Evolutionary conservation across 2,329 filamentous ascomycete genomes (phyloP).

Genomic region (Cladobotryum protrusum): DNA sequence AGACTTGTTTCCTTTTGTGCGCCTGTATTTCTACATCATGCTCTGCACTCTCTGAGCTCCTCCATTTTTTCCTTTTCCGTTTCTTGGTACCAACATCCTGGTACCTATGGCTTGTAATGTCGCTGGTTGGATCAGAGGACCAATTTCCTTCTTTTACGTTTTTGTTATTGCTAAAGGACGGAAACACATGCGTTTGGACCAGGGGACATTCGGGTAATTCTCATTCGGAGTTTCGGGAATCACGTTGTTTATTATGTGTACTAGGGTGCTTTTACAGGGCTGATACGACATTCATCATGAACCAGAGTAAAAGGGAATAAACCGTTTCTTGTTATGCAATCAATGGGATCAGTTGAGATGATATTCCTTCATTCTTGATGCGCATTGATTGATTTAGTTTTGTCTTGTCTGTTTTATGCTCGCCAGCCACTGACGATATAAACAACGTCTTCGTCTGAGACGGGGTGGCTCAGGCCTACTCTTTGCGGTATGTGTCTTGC

Average conservation of each 20-base stretch:
- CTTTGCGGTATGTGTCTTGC: conserved; percentile 91
- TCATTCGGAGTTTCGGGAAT: not conserved
- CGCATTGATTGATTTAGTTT: no score
- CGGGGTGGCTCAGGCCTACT: conserved; percentile 77
- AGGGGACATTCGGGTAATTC: not conserved
- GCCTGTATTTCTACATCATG: conserved; percentile 2
- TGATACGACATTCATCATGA: not conserved
- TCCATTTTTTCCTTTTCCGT: no score
- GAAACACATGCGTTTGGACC: not conserved
- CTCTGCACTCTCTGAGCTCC: not conserved
- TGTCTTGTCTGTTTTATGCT: conserved; percentile 36
- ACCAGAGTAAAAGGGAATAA: not conserved
- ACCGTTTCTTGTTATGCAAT: not conserved
- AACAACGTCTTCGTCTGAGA: conserved; percentile 64
- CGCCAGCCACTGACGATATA: conserved; percentile 61
- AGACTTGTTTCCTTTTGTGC: not conserved
- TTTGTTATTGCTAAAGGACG: not conserved
- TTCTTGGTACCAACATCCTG: no score
- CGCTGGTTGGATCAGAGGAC: not conserved
- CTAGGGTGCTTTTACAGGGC: not conserved
- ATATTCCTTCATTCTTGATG: no score
- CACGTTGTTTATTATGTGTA: not conserved
- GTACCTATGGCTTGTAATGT: not conserved
- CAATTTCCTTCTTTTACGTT: not conserved
- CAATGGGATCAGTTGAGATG: not conserved